Percentiles rank a stretch among this genome's conserved stretches.
Conservation (phyloP, 768 basidiomycete species). For the Lactarius trivialis region DNA sequence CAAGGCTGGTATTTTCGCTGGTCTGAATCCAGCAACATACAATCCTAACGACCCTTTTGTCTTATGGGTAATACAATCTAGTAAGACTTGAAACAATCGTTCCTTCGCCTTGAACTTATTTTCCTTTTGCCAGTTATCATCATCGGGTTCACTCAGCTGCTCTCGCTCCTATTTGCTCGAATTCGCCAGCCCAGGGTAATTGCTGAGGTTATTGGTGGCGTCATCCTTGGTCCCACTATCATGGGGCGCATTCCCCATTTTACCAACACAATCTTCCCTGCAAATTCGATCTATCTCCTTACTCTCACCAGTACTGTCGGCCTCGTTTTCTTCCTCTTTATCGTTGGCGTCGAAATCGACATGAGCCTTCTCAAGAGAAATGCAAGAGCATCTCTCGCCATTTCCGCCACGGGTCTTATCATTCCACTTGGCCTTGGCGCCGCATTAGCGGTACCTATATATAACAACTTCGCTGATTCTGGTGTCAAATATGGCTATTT, state of each 20-base stretch:
- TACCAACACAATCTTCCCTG: slow-evolving; percentile 36
- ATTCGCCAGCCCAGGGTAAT: slow-evolving; percentile 91
- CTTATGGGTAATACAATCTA: slow-evolving; percentile 71
- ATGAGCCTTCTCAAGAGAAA: slow-evolving; percentile 61
- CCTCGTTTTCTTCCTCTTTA: slow-evolving; percentile 71
- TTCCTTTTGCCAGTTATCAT: slow-evolving; percentile 54
- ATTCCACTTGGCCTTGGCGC: slow-evolving; percentile 80
- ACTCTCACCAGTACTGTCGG: slow-evolving; percentile 72
- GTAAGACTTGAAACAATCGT: slow-evolving; percentile 34
- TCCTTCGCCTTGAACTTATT: neutral
- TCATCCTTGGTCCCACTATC: slow-evolving; percentile 65
- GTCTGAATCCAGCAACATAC: slow-evolving; percentile 63
- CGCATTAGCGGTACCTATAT: slow-evolving; percentile 65
- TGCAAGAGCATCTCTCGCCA: slow-evolving; percentile 45
- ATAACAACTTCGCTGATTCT: slow-evolving; percentile 54
- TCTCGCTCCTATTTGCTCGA: slow-evolving; percentile 54
- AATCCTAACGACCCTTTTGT: slow-evolving; percentile 60
- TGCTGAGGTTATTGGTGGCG: slow-evolving; percentile 86
- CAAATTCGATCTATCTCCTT: slow-evolving; percentile 46
- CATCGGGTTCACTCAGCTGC: slow-evolving; percentile 67
- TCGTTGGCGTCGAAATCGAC: slow-evolving; percentile 83
- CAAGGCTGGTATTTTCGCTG: slow-evolving; percentile 72
- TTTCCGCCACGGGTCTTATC: slow-evolving; percentile 63
- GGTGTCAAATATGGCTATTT: slow-evolving; percentile 71
- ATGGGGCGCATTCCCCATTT: slow-evolving; percentile 79